These are phyloP conservation scores for Arthrinium puccinioides DNA, from an alignment of 2,329 filamentous ascomycete species.

Conservation along the genomic window DNA sequence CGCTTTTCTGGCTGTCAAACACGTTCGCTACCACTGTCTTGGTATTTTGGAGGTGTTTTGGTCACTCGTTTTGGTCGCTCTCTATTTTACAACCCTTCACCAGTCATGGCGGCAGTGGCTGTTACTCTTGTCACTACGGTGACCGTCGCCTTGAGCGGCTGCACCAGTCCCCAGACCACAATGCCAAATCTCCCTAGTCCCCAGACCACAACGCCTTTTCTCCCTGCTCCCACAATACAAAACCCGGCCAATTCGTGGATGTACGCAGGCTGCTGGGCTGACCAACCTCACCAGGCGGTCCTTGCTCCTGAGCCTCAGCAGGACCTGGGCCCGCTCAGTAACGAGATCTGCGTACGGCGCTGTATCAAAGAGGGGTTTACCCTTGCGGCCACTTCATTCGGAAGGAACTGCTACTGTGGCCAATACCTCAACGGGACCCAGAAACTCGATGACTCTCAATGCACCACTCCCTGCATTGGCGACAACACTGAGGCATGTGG, in stretches of 20 bases:
- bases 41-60: no score
- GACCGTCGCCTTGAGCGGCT: no score
- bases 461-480: slow-evolving; percentile 42
- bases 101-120: no score
- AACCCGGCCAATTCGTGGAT: slow-evolving; percentile 11
- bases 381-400: slow-evolving; percentile 42
- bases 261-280: slow-evolving; percentile 23
- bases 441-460: slow-evolving; percentile 35
- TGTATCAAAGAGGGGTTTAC: slow-evolving; percentile 36
- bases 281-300: slow-evolving; percentile 14
- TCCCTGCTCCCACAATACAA: slow-evolving; percentile 1
- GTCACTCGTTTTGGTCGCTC: no score
- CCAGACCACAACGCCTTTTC: no score
- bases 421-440: slow-evolving; percentile 29
- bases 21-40: no score
- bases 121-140: no score
- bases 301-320: slow-evolving; percentile 10
- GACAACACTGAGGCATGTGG: slow-evolving; percentile 42
- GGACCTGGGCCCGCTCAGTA: slow-evolving; percentile 14
- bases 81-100: no score
- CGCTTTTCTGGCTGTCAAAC: no score
- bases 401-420: slow-evolving; percentile 41
- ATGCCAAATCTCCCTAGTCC: no score
- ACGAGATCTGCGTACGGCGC: slow-evolving; percentile 34
- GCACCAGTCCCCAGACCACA: no score